A percentile compares a stretch with the other conserved stretches of the same genome.
Evolutionary conservation across 768 basidiomycete species (phyloP).

Genomic region (Tephrocybe sp.): DNA sequence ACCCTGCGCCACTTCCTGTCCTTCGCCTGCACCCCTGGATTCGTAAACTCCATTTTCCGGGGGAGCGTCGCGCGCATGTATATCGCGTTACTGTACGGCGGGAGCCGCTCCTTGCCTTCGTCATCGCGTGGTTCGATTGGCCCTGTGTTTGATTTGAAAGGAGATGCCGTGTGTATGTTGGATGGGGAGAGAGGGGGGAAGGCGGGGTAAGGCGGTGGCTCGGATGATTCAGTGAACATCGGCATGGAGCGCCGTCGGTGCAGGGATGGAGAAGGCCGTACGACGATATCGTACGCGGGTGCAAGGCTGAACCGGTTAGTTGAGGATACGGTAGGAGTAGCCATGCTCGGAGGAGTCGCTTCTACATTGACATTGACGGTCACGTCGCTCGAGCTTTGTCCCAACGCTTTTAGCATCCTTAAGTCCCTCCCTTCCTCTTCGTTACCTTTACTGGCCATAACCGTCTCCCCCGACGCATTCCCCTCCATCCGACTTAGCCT

Average conservation of each 20-base stretch:
- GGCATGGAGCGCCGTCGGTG: conserved; percentile 72
- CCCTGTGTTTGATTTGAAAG: conserved; percentile 1
- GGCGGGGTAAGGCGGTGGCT: conserved; percentile 68
- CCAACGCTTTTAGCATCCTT: background rate
- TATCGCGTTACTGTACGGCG: conserved; percentile 77
- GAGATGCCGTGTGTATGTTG: conserved; percentile 4
- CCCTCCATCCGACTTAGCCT: background rate
- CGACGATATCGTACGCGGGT: conserved; percentile 30
- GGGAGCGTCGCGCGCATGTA: conserved; percentile 81
- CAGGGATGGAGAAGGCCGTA: conserved; percentile 31
- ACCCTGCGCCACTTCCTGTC: conserved; percentile 92
- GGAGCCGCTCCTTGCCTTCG: conserved; percentile 80
- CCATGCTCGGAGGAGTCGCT: background rate
- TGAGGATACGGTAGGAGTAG: background rate
- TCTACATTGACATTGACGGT: background rate
- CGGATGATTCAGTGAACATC: conserved; percentile 51
- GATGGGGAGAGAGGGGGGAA: conserved; percentile 17
- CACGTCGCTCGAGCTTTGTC: background rate
- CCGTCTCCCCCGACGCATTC: background rate
- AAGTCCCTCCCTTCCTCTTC: background rate
- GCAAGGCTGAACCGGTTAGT: conserved; percentile 30
- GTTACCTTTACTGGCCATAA: background rate
- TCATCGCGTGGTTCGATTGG: conserved; percentile 60
- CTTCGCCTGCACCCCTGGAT: conserved; percentile 81
- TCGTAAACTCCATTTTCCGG: conserved; percentile 89